A percentile compares a stretch with the other conserved stretches of the same genome.
Conservation (phyloP, 441 rosid genomes). For the Capsella rubella region DNA sequence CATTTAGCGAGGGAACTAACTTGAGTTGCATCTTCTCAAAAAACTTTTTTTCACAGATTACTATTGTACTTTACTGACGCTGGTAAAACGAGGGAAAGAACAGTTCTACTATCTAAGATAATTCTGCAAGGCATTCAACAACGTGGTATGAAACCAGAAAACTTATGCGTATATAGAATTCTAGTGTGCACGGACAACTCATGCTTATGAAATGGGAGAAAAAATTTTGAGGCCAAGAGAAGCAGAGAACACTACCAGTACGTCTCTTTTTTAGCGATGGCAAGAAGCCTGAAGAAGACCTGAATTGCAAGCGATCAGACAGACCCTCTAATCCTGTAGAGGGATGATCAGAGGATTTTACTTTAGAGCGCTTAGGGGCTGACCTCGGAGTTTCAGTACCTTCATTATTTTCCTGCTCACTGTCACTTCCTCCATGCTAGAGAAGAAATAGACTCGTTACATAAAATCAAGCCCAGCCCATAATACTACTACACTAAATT, state of each 20-base stretch:
- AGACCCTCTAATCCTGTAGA: conserved; percentile 53
- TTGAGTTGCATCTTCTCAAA: conserved; percentile 22
- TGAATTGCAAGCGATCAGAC: conserved; percentile 64
- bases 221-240: conserved; percentile 31
- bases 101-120: conserved; percentile 15
- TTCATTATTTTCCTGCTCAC: conserved; percentile 62
- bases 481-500: conserved; percentile 8
- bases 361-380: conserved; percentile 52
- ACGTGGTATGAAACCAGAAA: conserved; percentile 22
- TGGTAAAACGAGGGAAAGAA: background rate
- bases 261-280: conserved; percentile 61
- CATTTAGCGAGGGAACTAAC: conserved; percentile 14
- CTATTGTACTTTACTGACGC: conserved; percentile 3
- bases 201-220: conserved; percentile 27
- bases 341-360: conserved; percentile 50
- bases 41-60: background rate
- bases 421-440: conserved; percentile 63
- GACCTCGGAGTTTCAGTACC: conserved; percentile 47
- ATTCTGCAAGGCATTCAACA: conserved; percentile 19
- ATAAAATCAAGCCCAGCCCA: conserved; percentile 24
- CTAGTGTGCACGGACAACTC: conserved; percentile 14
- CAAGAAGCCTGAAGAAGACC: conserved; percentile 56
- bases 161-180: conserved; percentile 32
- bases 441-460: conserved; percentile 33
- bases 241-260: conserved; percentile 51